Percentiles rank a stretch among this genome's conserved stretches.
Conservation (phyloP, 2,329 filamentous ascomycete species). For the Trichoderma gracile region DNA sequence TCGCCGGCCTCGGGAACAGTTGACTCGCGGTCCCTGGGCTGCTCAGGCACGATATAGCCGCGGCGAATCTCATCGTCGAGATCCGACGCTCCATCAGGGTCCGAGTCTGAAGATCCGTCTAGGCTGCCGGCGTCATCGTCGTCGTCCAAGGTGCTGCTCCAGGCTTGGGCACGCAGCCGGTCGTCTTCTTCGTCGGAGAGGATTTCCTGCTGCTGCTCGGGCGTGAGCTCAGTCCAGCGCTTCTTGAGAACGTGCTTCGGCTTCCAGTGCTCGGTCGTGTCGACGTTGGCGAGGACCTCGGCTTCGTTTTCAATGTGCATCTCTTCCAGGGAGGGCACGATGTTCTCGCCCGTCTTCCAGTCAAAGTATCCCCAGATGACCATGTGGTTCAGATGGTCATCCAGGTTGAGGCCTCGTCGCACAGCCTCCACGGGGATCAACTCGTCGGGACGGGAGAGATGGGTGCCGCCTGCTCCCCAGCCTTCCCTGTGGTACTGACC, state of each 20-base stretch:
- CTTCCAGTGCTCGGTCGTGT: constrained; percentile 45
- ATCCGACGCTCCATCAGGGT: constrained; percentile 25
- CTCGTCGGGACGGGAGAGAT: constrained; percentile 59
- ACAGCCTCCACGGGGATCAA: constrained; percentile 58
- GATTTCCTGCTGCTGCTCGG: constrained; percentile 43
- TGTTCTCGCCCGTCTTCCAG: constrained; percentile 50
- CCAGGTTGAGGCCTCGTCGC: constrained; percentile 54
- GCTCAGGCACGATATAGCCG: constrained; percentile 37
- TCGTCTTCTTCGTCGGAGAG: constrained; percentile 41
- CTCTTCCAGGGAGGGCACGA: constrained; percentile 52
- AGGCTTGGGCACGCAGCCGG: constrained; percentile 40
- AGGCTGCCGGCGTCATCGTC: constrained; percentile 26
- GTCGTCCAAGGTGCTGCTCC: constrained; percentile 31
- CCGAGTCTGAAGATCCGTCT: background rate
- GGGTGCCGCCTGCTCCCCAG: constrained; percentile 51
- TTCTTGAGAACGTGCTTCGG: constrained; percentile 49
- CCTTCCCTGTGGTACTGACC: constrained; percentile 57
- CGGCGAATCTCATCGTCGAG: constrained; percentile 40
- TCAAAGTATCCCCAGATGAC: constrained; percentile 64
- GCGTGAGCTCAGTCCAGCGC: constrained; percentile 43
- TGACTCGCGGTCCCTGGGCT: constrained; percentile 18
- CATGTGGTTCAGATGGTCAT: constrained; percentile 57
- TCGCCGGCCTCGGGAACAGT: constrained; percentile 30
- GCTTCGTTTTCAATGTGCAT: constrained; percentile 55
- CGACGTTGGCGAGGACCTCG: constrained; percentile 35